Base-by-base conservation (phyloP, 208 protist species). In the Acanthamoeba healyi region DNA sequence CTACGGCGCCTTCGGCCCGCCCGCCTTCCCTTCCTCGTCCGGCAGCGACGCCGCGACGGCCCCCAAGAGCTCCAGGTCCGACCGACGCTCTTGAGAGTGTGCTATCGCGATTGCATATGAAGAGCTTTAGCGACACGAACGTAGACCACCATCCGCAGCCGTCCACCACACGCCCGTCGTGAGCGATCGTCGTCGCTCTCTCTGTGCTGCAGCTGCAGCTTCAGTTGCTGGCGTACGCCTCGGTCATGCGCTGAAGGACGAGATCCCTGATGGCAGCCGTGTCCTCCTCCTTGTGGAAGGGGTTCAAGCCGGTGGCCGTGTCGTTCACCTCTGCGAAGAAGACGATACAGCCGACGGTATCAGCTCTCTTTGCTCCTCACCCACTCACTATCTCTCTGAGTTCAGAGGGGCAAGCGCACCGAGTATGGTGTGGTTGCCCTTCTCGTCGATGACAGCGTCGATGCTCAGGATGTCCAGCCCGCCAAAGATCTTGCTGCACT, bases 401-500 rank as follows among this genome's bases (percentile, higher is more conserved):
- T 4, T 49, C 44, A n/a, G n/a, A n/a, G n/a, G n/a, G n/a, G n/a
- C n/a, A n/a, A n/a, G 22, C 54, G 54, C 5, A 61, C 54, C 54
- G 38, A 96, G 32, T 54, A 96, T 95, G 42, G 40, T 70, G 38
- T 95, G 74, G 14, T 46, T 56, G 24, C 94, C 95, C 36, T 95
- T 29, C 58, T 96, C 94, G 61, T 58, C 32, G 42, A 63, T 29
- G 51, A 96, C 58, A 24, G 92, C 93, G 77, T 96, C 95, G 6
- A 96, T 65, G 22, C 49, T 58, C 40, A 95, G 79, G 65, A 95
- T 94, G 36, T 95, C 94, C 15, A 96, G 86, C 42, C 93, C 95
- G 38, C 81, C 81, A 54, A 79, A 94, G 22, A 82, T 49, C 49
- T 89, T 42, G 67, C n/a, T 38, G 79, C 74, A 79, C 81, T 95